A percentile compares a stretch with the other conserved stretches of the same genome.
Evolutionary conservation across 768 basidiomycete genomes (phyloP).

Genomic region (Macrolepiota dolichaula): DNA sequence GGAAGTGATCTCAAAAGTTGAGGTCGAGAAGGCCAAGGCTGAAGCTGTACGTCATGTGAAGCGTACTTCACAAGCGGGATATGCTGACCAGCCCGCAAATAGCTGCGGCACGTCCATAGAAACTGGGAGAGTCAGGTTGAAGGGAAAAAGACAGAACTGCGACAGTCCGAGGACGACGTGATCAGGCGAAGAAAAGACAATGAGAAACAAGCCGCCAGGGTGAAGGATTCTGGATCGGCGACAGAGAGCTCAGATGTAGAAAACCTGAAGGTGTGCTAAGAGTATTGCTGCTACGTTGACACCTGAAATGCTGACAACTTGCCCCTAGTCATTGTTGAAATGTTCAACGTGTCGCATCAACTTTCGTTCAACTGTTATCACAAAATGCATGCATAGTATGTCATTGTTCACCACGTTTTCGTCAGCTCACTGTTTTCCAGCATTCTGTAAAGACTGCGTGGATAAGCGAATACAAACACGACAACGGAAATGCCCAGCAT

Average conservation of each 20-base stretch:
- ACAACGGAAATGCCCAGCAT: constrained; percentile 93
- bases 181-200: constrained; percentile 39
- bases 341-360: constrained; percentile 84
- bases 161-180: constrained; percentile 46
- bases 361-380: constrained; percentile 77
- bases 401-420: constrained; percentile 17
- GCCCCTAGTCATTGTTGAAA: constrained; percentile 67
- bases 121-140: constrained; percentile 32
- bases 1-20: constrained; percentile 30
- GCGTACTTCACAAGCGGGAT: not conserved
- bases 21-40: constrained; percentile 34
- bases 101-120: constrained; percentile 18
- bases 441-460: constrained; percentile 82
- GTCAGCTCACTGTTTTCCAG: constrained; percentile 32
- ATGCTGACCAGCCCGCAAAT: not conserved
- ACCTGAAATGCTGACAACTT: not conserved
- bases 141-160: constrained; percentile 33
- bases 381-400: constrained; percentile 91
- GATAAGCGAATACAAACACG: constrained; percentile 86
- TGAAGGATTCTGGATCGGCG: not conserved
- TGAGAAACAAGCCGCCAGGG: not conserved
- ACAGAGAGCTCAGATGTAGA: constrained; percentile 7
- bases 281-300: not conserved
- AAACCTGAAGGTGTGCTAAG: constrained; percentile 5
- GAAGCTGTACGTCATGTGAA: constrained; percentile 33